phyloP scores from a whole-genome alignment of 2,329 filamentous ascomycete species.

The Trichoderma brevicompactum region DNA sequence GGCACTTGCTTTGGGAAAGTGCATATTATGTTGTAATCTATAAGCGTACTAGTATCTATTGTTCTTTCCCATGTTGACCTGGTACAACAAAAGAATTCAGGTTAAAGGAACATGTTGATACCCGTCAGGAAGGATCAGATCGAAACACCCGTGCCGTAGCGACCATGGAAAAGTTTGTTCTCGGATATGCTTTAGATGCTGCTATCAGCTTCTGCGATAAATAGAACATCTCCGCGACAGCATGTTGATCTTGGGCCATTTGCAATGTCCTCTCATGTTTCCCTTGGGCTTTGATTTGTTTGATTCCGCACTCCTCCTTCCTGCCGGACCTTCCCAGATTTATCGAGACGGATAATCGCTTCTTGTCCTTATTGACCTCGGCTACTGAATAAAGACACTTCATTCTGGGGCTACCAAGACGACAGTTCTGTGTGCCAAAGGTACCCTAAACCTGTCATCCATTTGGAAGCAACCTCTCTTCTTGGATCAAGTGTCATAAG shows the following conservation, averaged over 20 bases:
- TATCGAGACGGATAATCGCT: not conserved
- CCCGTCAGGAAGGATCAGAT: constrained; percentile 15
- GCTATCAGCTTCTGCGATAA: not conserved
- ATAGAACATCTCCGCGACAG: not conserved
- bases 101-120: not conserved
- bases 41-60: not conserved
- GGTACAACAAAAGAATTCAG: not conserved
- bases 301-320: not conserved
- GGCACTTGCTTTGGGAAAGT: not conserved
- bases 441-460: not conserved
- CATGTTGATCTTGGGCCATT: not conserved
- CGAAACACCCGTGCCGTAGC: not conserved
- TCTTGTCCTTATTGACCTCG: not conserved
- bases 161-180: constrained; percentile 5
- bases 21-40: not conserved
- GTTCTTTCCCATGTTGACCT: not conserved
- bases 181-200: not conserved
- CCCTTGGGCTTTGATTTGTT: not conserved
- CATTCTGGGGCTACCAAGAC: no score
- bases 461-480: not conserved
- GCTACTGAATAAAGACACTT: not conserved
- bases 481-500: not conserved
- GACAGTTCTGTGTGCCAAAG: not conserved
- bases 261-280: not conserved
- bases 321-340: not conserved